Base-by-base conservation (phyloP, 78 protist genomes). In the Polysphondylium violaceum region DNA sequence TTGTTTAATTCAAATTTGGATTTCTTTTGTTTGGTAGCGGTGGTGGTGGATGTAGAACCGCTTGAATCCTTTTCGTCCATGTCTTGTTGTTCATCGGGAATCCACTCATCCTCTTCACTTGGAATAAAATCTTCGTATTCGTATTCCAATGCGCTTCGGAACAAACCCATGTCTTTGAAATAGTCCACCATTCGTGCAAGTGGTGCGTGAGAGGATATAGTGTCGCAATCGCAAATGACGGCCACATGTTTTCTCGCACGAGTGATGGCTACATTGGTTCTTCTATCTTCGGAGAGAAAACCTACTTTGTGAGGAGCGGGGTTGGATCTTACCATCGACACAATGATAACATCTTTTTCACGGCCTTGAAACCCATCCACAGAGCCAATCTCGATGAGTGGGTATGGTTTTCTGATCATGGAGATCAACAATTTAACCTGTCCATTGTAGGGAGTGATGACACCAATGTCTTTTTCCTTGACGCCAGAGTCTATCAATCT, bases 311-410 rank as follows among this genome's bases (percentile, higher is more conserved):
- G 91, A 2, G 91, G 93, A 9, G 81, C 74, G 17, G 75, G 40
- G 55, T 93, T 75, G 43, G 94, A 87, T 23, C 96, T 60, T 16
- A 93, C 96, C 56, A 68, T 59, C 12, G 96, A 77, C n/a, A 97
- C 85, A 21, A 97, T 50, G 33, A 97, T 76, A 12, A 90, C 98
- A 43, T 97, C 98, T 69, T 97, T 97, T 74, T 97, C 98, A 23
- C 98, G 86, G 23, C 98, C 98, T 56, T 97, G 98, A 68, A 97
- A 97, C 11, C 98, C 98, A 83, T 97, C 98, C 2, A 97, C 98
- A 8, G 97, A 95, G 23, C 96, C 96, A n/a, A 97, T 87, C 38
- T 97, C 97, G 11, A 97, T 68, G 21, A 2, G 4, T 50, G 78
- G 64, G 27, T 72, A 72, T 6, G 38, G 33, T 21, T 38, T 50